phyloP scores from a whole-genome alignment of 768 basidiomycete genomes.

The Kondoa malvinella region DNA sequence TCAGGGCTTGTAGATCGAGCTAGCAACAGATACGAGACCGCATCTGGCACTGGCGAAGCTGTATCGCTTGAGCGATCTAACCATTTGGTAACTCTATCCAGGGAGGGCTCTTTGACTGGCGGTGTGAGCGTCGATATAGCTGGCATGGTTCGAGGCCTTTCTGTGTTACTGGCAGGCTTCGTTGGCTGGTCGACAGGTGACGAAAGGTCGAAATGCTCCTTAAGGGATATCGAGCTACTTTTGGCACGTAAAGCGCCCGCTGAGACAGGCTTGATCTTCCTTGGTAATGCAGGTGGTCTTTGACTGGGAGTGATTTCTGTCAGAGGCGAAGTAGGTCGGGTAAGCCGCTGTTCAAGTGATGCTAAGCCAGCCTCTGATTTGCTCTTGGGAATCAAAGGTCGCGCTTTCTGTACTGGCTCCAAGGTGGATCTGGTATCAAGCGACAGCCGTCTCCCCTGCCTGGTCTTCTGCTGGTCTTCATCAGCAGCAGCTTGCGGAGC shows the following conservation, averaged over 20 bases:
- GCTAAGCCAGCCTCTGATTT: not conserved
- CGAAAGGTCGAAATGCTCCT: not conserved
- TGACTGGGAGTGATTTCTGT: not conserved
- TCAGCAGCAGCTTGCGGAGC: too few relatives aligned
- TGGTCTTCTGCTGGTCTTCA: too few relatives aligned
- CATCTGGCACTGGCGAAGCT: not conserved
- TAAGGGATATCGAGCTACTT: constrained; percentile 2
- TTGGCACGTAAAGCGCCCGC: not conserved
- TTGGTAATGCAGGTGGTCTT: not conserved
- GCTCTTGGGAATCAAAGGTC: not conserved
- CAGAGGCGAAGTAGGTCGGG: not conserved
- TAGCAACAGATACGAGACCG: not conserved
- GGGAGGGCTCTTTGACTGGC: not conserved
- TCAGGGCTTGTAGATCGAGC: not conserved
- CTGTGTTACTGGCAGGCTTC: not conserved
- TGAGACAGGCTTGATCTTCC: not conserved
- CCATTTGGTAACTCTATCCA: not conserved
- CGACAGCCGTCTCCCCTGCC: too few relatives aligned
- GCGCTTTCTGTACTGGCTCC: too few relatives aligned
- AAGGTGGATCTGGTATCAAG: too few relatives aligned
- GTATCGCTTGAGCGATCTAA: not conserved
- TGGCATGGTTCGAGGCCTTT: not conserved
- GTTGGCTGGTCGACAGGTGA: not conserved
- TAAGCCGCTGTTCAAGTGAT: constrained; percentile 1
- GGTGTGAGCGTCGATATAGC: not conserved